These are phyloP conservation scores for Scheffersomyces insectosa DNA, from an alignment of 1,139 yeast genomes.

Conservation along the genomic window DNA sequence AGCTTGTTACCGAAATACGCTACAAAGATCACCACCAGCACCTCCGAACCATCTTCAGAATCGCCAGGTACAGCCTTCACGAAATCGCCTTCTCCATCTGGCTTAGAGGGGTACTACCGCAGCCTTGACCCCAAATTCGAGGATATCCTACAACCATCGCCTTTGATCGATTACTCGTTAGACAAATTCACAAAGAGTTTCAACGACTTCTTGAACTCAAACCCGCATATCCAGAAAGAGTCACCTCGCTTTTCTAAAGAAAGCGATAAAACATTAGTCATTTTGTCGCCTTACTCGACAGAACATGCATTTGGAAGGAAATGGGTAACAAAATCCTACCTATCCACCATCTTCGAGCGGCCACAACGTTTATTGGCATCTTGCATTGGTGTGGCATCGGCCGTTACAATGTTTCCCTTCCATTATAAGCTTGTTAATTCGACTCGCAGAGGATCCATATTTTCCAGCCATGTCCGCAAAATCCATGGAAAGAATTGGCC, in stretches of 20 bases:
- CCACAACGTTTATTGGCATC: constrained; percentile 80
- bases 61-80: neutral
- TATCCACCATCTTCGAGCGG: constrained; percentile 75
- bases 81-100: neutral
- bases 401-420: constrained; percentile 68
- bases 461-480: constrained; percentile 60
- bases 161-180: constrained; percentile 36
- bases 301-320: constrained; percentile 72
- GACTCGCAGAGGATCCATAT: constrained; percentile 46
- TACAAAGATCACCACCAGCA: constrained; percentile 11
- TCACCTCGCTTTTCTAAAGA: constrained; percentile 48
- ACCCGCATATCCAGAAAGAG: constrained; percentile 56
- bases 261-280: constrained; percentile 51
- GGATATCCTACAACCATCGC: constrained; percentile 32
- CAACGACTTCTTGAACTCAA: constrained; percentile 49
- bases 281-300: constrained; percentile 60
- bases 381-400: constrained; percentile 77
- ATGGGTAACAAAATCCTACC: constrained; percentile 74
- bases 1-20: constrained; percentile 31
- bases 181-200: constrained; percentile 44
- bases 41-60: constrained; percentile 2
- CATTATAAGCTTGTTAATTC: constrained; percentile 56
- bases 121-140: constrained; percentile 22
- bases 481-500: constrained; percentile 86
- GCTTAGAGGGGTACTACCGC: constrained; percentile 1